These are phyloP conservation scores for Epichloe festucae DNA, from an alignment of 2,329 filamentous ascomycete species.

Conservation along the genomic window DNA sequence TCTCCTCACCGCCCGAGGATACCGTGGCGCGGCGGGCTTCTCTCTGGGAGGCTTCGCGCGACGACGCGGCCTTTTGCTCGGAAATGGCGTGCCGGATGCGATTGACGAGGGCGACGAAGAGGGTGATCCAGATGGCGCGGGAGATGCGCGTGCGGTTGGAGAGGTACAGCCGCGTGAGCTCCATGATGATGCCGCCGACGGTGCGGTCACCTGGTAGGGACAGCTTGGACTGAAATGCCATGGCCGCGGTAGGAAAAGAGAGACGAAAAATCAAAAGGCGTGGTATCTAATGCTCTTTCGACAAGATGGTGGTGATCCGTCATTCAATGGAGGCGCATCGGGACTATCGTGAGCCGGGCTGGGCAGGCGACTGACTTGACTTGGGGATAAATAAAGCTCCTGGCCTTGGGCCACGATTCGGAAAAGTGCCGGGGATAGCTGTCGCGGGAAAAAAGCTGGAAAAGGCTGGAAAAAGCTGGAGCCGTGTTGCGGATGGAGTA, in stretches of 20 bases:
- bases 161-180: conserved; percentile 61
- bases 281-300: too few relatives aligned
- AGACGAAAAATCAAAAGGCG: too few relatives aligned
- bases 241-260: conserved; percentile 21
- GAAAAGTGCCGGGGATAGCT: not conserved
- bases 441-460: not conserved
- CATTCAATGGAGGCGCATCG: too few relatives aligned
- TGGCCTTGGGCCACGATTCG: too few relatives aligned
- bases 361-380: too few relatives aligned
- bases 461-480: too few relatives aligned
- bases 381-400: too few relatives aligned
- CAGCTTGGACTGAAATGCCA: conserved; percentile 68
- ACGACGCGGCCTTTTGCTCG: conserved; percentile 78
- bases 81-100: conserved; percentile 83
- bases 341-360: too few relatives aligned
- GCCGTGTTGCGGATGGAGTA: not conserved
- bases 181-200: conserved; percentile 50
- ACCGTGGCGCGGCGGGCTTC: conserved; percentile 35
- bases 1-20: conserved; percentile 23
- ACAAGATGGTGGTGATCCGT: too few relatives aligned
- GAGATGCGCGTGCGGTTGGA: conserved; percentile 72
- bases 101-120: conserved; percentile 69
- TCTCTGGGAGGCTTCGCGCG: conserved; percentile 48
- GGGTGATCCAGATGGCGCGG: conserved; percentile 67
- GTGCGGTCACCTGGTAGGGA: conserved; percentile 47